Evolutionary conservation across 176 grass and related monocot genomes (phyloP).

Genomic region (Musa acuminata): DNA sequence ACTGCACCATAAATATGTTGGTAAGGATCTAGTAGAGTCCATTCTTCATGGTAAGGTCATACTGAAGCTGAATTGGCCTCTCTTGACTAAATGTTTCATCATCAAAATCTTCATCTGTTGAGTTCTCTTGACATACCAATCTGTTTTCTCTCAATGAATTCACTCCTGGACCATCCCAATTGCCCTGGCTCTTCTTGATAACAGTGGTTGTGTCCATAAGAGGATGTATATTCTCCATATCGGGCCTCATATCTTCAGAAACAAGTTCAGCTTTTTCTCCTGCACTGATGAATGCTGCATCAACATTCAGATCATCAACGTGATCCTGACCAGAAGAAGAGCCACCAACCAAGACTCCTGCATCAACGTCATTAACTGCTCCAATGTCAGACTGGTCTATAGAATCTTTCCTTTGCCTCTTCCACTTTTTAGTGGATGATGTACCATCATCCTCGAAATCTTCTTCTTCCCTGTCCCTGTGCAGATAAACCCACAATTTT

Average conservation of each 20-base stretch:
- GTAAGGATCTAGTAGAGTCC: slow-evolving; percentile 18
- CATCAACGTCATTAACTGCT: slow-evolving; percentile 35
- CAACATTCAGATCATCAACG: slow-evolving; percentile 22
- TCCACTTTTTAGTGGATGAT: slow-evolving; percentile 96
- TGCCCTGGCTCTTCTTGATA: slow-evolving; percentile 18
- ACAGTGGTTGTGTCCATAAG: slow-evolving; percentile 19
- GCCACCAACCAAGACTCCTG: slow-evolving; percentile 30
- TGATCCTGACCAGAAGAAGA: slow-evolving; percentile 19
- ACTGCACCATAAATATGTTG: too few species aligned
- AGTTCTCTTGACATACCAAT: slow-evolving; percentile 39
- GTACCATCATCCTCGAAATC: slow-evolving; percentile 99
- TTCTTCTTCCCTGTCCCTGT: slow-evolving; percentile 96
- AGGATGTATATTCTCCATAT: slow-evolving; percentile 21
- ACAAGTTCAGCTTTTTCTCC: slow-evolving; percentile 27
- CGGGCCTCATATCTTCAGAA: slow-evolving; percentile 13
- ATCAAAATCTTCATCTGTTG: slow-evolving; percentile 41
- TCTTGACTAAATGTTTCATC: slow-evolving; percentile 37
- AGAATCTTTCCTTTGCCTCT: slow-evolving; percentile 74
- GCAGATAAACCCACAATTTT: slow-evolving; percentile 96
- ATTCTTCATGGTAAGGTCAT: slow-evolving; percentile 36
- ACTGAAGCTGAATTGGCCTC: slow-evolving; percentile 25
- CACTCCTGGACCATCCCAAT: slow-evolving; percentile 13
- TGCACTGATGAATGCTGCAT: slow-evolving; percentile 18
- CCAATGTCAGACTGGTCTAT: slow-evolving; percentile 45
- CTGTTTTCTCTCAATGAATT: slow-evolving; percentile 24